These are phyloP conservation scores for Sporobolomyces pararoseus DNA, from an alignment of 768 basidiomycete species.

Conservation along the genomic window DNA sequence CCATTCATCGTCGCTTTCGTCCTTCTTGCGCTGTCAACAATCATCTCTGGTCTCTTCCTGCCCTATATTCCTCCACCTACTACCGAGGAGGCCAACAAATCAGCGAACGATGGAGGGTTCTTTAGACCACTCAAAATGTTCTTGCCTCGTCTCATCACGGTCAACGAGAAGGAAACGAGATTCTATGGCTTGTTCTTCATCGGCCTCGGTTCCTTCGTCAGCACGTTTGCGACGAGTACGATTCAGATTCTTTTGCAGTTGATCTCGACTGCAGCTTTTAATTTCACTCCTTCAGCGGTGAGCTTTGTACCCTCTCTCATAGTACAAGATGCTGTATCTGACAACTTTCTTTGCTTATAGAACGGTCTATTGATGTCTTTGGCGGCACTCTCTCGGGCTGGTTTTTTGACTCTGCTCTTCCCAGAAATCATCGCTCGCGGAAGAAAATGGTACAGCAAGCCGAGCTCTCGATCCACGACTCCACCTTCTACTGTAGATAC, in stretches of 20 bases:
- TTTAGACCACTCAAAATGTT: slow-evolving; percentile 46
- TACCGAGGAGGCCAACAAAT: neutral
- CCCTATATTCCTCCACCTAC: slow-evolving; percentile 46
- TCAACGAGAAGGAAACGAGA: slow-evolving; percentile 19
- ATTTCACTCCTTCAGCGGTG: slow-evolving; percentile 38
- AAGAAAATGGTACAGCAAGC: slow-evolving; percentile 44
- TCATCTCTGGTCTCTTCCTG: slow-evolving; percentile 44
- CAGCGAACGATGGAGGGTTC: slow-evolving; percentile 35
- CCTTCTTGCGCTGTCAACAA: slow-evolving; percentile 41
- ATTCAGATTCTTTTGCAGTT: slow-evolving; percentile 47
- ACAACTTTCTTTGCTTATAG: neutral
- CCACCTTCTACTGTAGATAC: slow-evolving; percentile 41
- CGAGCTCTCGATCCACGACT: slow-evolving; percentile 27
- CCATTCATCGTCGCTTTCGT: slow-evolving; percentile 47
- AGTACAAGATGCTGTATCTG: neutral
- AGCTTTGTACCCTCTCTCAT: neutral
- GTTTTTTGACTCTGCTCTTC: slow-evolving; percentile 30
- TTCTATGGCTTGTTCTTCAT: slow-evolving; percentile 44
- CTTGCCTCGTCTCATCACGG: slow-evolving; percentile 25
- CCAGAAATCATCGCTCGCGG: slow-evolving; percentile 33
- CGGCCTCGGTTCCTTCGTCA: slow-evolving; percentile 45
- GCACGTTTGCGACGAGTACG: slow-evolving; percentile 47
- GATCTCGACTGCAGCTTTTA: slow-evolving; percentile 46
- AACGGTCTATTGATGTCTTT: slow-evolving; percentile 42
- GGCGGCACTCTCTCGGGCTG: slow-evolving; percentile 32